phyloP scores from a whole-genome alignment of 129 eudicot species.

The Artemisia tridentata region DNA sequence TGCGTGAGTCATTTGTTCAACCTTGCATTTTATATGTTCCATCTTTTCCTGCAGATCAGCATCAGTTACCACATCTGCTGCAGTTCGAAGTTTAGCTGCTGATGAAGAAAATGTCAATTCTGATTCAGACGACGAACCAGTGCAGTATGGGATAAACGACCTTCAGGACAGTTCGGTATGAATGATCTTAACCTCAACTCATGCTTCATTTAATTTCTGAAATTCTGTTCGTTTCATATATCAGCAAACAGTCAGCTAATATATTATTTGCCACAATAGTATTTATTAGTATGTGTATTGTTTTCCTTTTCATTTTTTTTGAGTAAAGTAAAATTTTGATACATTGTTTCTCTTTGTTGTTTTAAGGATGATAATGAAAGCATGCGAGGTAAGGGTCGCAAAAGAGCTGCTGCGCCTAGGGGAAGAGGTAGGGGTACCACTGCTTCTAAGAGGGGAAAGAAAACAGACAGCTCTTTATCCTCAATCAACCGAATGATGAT shows the following conservation, averaged over 20 bases:
- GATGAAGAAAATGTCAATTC: conserved; percentile 82
- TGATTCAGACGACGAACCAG: conserved; percentile 74
- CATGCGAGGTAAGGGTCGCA: conserved; percentile 61
- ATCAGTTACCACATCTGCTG: conserved; percentile 77
- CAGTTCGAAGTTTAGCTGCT: conserved; percentile 65
- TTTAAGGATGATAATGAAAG: conserved; percentile 57
- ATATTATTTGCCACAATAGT: neutral
- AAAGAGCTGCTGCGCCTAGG: conserved; percentile 82
- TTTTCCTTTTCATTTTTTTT: neutral
- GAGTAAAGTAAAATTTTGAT: conserved; percentile 4
- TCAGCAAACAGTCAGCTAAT: neutral
- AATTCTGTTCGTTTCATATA: neutral
- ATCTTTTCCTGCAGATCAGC: conserved; percentile 59
- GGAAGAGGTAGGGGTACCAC: conserved; percentile 82
- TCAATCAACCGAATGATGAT: conserved; percentile 61
- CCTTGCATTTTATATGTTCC: neutral
- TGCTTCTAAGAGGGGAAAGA: conserved; percentile 79
- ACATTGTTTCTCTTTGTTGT: neutral
- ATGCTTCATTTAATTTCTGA: neutral
- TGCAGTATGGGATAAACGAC: conserved; percentile 48
- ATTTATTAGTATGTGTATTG: neutral
- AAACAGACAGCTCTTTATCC: conserved; percentile 61
- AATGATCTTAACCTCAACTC: conserved; percentile 14
- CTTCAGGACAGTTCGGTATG: conserved; percentile 73
- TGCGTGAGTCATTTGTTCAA: too few relatives aligned